These are phyloP conservation scores for Vanrija sp. DNA, from an alignment of 1,284 basidiomycete species.

Conservation along the genomic window DNA sequence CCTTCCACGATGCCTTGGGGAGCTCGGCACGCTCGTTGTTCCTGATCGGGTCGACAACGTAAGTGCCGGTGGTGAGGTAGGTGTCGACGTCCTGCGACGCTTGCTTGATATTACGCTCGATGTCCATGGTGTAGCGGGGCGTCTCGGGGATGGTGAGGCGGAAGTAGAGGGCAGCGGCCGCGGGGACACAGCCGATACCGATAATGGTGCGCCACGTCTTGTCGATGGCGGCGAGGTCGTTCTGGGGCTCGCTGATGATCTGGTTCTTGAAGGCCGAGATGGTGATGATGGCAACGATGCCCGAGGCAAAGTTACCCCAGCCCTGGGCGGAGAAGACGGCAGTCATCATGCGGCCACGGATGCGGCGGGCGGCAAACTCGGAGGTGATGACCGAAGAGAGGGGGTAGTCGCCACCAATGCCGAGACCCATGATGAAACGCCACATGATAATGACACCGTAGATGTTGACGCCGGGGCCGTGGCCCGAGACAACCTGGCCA, in stretches of 20 bases:
- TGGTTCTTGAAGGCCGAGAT: slow-evolving; percentile 64
- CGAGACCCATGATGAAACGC: slow-evolving; percentile 59
- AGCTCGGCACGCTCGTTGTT: slow-evolving; percentile 59
- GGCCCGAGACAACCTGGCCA: slow-evolving; percentile 56
- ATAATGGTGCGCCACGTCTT: slow-evolving; percentile 53
- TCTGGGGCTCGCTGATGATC: slow-evolving; percentile 55
- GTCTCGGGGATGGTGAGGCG: slow-evolving; percentile 53
- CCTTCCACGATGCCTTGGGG: slow-evolving; percentile 61
- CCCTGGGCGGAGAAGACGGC: slow-evolving; percentile 54
- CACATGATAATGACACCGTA: slow-evolving; percentile 68
- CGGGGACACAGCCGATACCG: slow-evolving; percentile 52
- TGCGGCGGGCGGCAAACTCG: slow-evolving; percentile 70
- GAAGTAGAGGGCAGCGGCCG: slow-evolving; percentile 53
- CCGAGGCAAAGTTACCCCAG: slow-evolving; percentile 59
- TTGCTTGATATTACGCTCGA: slow-evolving; percentile 74
- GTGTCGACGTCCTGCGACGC: slow-evolving; percentile 63
- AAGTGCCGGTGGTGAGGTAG: slow-evolving; percentile 57
- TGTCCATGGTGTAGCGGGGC: slow-evolving; percentile 82
- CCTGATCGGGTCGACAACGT: slow-evolving; percentile 57
- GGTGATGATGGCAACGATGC: slow-evolving; percentile 65
- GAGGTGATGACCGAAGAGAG: slow-evolving; percentile 54
- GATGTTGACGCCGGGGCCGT: slow-evolving; percentile 60
- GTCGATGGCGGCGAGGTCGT: slow-evolving; percentile 47
- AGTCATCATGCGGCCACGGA: slow-evolving; percentile 56
- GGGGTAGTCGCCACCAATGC: slow-evolving; percentile 63